Evolutionary conservation across 2,329 filamentous ascomycete genomes (phyloP).

Genomic region (Cadophora gregata): DNA sequence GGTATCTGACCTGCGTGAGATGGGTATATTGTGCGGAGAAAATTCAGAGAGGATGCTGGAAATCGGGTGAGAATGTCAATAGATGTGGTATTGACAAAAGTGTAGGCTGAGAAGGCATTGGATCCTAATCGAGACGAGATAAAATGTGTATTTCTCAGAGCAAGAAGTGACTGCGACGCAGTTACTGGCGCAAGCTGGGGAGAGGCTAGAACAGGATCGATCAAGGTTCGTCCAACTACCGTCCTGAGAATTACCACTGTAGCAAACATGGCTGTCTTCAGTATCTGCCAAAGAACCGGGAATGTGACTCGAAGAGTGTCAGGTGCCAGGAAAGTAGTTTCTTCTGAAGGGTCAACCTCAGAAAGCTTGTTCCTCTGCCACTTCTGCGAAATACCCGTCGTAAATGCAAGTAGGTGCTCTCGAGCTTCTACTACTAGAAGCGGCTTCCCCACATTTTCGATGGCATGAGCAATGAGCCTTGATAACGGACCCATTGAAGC

Average conservation of each 20-base stretch:
- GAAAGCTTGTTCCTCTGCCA: slow-evolving; percentile 75
- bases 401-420: slow-evolving; percentile 59
- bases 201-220: slow-evolving; percentile 59
- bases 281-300: slow-evolving; percentile 67
- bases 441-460: slow-evolving; percentile 60
- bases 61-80: slow-evolving; percentile 72
- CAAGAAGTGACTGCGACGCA: slow-evolving; percentile 66
- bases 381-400: slow-evolving; percentile 57
- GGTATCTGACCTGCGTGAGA: slow-evolving; percentile 59
- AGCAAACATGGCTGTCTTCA: slow-evolving; percentile 70
- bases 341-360: slow-evolving; percentile 67
- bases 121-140: slow-evolving; percentile 69
- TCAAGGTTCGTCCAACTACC: slow-evolving; percentile 62
- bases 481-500: slow-evolving; percentile 67
- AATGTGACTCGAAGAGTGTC: slow-evolving; percentile 63
- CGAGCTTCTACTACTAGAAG: slow-evolving; percentile 49
- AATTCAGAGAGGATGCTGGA: slow-evolving; percentile 62
- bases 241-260: slow-evolving; percentile 66
- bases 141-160: slow-evolving; percentile 71
- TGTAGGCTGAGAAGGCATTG: slow-evolving; percentile 70
- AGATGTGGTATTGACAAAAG: slow-evolving; percentile 70
- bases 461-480: slow-evolving; percentile 64
- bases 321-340: slow-evolving; percentile 60
- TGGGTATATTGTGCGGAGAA: slow-evolving; percentile 51
- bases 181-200: slow-evolving; percentile 60